Percentiles rank a stretch among this genome's conserved stretches.
phyloP scores from a whole-genome alignment of 768 basidiomycete genomes.

The Polyporus arcularius region DNA sequence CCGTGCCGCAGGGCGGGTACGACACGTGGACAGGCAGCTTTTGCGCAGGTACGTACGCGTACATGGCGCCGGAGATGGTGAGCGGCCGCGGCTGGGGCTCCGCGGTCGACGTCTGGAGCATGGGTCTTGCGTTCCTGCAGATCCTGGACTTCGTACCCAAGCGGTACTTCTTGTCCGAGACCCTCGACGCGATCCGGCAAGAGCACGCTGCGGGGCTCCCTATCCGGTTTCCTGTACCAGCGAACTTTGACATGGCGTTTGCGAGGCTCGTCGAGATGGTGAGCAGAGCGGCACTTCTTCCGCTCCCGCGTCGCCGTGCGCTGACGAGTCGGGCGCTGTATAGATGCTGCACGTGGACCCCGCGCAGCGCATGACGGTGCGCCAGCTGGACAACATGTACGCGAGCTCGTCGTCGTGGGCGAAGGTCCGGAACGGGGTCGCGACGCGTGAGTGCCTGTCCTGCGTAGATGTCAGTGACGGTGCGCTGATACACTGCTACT shows the following conservation, averaged over 20 bases:
- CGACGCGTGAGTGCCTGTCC: not conserved
- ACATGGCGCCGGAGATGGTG: slow-evolving; percentile 51
- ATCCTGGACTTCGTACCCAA: slow-evolving; percentile 25
- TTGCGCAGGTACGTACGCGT: slow-evolving; percentile 40
- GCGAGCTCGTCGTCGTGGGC: not conserved
- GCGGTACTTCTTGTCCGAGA: not conserved
- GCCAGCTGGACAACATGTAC: slow-evolving; percentile 1
- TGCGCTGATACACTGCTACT: not conserved
- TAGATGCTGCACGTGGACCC: slow-evolving; percentile 5
- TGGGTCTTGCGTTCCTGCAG: slow-evolving; percentile 51
- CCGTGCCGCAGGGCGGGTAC: slow-evolving; percentile 1
- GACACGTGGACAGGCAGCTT: slow-evolving; percentile 10
- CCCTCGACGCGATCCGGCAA: not conserved
- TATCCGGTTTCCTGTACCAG: not conserved
- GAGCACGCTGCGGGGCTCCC: not conserved
- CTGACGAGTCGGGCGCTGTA: not conserved
- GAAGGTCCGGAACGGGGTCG: not conserved
- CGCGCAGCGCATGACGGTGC: not conserved
- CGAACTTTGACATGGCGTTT: not conserved
- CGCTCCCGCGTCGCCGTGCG: not conserved
- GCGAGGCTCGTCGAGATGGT: not conserved
- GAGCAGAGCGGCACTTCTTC: not conserved
- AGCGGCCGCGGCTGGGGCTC: slow-evolving; percentile 39
- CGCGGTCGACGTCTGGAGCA: slow-evolving; percentile 50
- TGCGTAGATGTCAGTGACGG: not conserved